Evolutionary conservation across 176 grass and related monocot species (phyloP).

Genomic region (Microstegium vimineum): DNA sequence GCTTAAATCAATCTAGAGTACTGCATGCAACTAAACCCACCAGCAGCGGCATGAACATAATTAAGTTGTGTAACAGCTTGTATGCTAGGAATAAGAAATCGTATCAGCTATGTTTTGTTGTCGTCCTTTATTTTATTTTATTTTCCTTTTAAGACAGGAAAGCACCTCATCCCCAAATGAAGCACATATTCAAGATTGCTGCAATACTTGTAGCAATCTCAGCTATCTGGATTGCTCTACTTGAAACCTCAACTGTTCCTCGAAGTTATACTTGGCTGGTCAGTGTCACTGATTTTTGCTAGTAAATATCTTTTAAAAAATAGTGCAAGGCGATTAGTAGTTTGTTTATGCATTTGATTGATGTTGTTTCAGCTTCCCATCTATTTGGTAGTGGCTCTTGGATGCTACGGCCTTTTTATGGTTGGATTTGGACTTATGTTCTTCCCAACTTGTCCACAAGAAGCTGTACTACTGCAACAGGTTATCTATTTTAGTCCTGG

Average conservation of each 20-base stretch:
- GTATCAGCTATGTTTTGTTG: not conserved
- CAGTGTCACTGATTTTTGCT: conserved; percentile 14
- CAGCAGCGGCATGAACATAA: not conserved
- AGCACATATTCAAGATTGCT: conserved; percentile 55
- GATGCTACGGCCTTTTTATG: conserved; percentile 95
- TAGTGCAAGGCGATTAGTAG: not conserved
- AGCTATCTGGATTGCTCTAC: conserved; percentile 54
- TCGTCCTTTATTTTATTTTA: not conserved
- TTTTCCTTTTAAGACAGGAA: not conserved
- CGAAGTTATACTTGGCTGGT: conserved; percentile 82
- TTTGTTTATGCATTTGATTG: not conserved
- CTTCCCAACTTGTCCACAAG: conserved; percentile 83
- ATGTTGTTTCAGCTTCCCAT: conserved; percentile 64
- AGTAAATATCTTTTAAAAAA: not conserved
- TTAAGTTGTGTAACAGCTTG: not conserved
- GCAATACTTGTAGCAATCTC: conserved; percentile 51
- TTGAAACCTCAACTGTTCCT: conserved; percentile 61
- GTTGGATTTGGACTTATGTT: conserved; percentile 87
- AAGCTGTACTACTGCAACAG: conserved; percentile 80
- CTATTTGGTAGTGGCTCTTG: conserved; percentile 72
- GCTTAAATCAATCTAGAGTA: not conserved
- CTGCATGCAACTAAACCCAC: not conserved
- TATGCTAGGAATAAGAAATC: not conserved
- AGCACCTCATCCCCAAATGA: not conserved
- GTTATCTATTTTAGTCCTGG: conserved; percentile 24